These are phyloP conservation scores for Cronartium quercuum DNA, from an alignment of 1,284 basidiomycete genomes.

Conservation along the genomic window DNA sequence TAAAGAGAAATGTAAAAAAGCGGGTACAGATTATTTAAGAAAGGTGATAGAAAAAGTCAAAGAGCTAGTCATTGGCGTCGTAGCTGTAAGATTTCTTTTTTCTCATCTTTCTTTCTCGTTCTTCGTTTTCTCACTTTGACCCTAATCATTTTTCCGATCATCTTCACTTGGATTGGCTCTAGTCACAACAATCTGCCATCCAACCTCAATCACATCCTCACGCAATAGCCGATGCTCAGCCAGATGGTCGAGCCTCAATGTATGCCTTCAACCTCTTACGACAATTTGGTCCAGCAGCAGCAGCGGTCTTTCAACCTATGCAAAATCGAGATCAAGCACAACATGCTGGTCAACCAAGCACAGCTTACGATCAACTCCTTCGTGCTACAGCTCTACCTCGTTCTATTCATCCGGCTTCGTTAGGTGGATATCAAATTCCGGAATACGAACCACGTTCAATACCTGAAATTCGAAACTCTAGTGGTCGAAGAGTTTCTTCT, in stretches of 20 bases:
- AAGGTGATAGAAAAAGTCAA: conserved; percentile 29
- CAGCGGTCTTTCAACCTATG: conserved; percentile 37
- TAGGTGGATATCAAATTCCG: conserved; percentile 2
- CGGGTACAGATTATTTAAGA: conserved; percentile 23
- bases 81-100: background rate
- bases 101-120: background rate
- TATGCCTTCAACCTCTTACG: conserved; percentile 18
- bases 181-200: background rate
- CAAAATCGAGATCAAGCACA: conserved; percentile 13
- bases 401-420: background rate
- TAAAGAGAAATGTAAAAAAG: conserved; percentile 18
- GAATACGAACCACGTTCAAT: background rate
- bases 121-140: background rate
- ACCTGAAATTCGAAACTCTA: background rate
- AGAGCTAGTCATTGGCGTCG: conserved; percentile 10
- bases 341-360: background rate
- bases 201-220: background rate
- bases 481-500: background rate
- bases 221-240: background rate
- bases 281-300: conserved; percentile 27
- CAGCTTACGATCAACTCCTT: background rate
- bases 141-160: background rate
- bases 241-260: conserved; percentile 6
- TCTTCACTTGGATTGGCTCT: background rate
- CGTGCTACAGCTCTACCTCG: background rate